Evolutionary conservation across 2,329 filamentous ascomycete species (phyloP), one percentile per base, ranked within the genome.

Genomic region (Periconia sp.): DNA sequence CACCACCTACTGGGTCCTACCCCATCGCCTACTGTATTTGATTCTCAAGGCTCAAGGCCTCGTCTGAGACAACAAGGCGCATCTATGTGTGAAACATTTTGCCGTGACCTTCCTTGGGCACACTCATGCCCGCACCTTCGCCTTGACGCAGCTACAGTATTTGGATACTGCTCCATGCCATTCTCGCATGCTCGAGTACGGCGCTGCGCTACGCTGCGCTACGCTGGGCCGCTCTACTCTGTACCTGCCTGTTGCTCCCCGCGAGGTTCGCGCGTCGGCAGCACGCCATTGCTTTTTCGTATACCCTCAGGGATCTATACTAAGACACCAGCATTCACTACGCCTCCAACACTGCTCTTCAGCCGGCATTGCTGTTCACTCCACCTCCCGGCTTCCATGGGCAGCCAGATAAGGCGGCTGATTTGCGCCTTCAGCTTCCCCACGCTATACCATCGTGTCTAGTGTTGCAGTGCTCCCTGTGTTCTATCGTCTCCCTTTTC

Each of bases 21-120:
- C 5, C 23, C 23, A 27, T 27, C 23, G n/a, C n/a, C n/a, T n/a
- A n/a, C n/a, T n/a, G n/a, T 27, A 27, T 27, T 47, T 58, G 42
- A 19, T 27, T 23, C 19, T 23, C 42, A 44, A 23, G 18, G n/a
- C 42, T 20, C 18, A 13, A 13, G 20, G 15, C 19, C 14, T 15
- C 50, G 47, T 48, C 44, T 47, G 33, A 47, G 57, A 49, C 47
- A 41, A 61, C 53, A 54, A 62, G 58, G 61, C 66, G 62, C 52
- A 41, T 52, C 47, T 59, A 47, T 50, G 53, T 27, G 5, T 62
- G 55, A 64, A 65, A 65, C 60, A 51, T 51, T 64, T 63, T 65
- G 66, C 68, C 61, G 48, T 64, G 58, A 57, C 58, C 57, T 58
- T 30, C 51, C 60, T n/a, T n/a, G n/a, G 56, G 64, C 47, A 61